These are phyloP conservation scores for Poterioochromonas sp. DNA, from an alignment of 352 stramenopile species.

Conservation along the genomic window DNA sequence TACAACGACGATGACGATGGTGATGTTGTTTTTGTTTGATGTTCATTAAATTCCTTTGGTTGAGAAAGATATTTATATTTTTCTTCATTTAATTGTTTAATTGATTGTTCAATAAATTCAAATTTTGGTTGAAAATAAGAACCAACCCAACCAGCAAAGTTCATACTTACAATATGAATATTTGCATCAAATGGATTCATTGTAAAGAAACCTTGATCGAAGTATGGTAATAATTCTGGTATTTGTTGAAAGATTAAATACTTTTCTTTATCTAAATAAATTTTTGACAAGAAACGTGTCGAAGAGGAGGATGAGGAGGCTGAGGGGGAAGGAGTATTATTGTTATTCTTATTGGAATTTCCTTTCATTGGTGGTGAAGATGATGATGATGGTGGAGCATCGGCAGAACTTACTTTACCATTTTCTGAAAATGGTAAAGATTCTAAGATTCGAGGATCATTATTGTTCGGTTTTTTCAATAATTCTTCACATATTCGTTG, in stretches of 20 bases:
- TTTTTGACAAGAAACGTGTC: no score
- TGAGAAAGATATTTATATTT: slow-evolving; percentile 50
- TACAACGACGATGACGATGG: no score
- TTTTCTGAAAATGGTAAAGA: slow-evolving; percentile 37
- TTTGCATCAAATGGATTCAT: not conserved
- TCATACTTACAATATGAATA: not conserved
- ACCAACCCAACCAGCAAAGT: not conserved
- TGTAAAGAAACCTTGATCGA: not conserved
- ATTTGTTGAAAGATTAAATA: not conserved
- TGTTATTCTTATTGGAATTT: no score
- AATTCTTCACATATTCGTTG: slow-evolving; percentile 44
- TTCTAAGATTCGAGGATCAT: slow-evolving; percentile 20
- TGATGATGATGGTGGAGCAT: no score
- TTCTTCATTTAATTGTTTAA: slow-evolving; percentile 29
- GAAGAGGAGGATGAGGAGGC: no score
- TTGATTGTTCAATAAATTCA: not conserved
- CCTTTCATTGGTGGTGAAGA: no score
- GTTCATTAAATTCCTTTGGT: slow-evolving; percentile 49
- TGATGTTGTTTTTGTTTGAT: no score
- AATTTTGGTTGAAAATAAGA: not conserved
- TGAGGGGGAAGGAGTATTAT: no score
- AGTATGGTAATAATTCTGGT: not conserved
- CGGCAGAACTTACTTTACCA: slow-evolving; percentile 47
- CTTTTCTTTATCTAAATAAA: slow-evolving; percentile 48
- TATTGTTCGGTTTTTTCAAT: slow-evolving; percentile 47